These are phyloP conservation scores for Dalbergia cultrata DNA, from an alignment of 306 rosid genomes.

Conservation along the genomic window DNA sequence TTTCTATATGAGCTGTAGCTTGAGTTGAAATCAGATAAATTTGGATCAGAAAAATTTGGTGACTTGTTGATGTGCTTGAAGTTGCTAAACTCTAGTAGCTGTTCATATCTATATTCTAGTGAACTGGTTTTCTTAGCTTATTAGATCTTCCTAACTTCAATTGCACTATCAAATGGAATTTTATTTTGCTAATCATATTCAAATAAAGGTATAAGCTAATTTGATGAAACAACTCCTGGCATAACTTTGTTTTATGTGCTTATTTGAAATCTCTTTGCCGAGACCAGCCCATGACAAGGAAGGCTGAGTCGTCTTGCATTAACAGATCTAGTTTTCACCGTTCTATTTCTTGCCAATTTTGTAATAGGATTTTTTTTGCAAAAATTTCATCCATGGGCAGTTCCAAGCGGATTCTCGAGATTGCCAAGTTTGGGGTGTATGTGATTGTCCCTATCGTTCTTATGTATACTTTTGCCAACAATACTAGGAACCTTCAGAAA, in stretches of 20 bases:
- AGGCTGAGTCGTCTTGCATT: too few relatives aligned
- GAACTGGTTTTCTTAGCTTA: not conserved
- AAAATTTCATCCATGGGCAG: conserved; percentile 76
- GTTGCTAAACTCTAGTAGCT: not conserved
- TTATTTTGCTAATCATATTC: not conserved
- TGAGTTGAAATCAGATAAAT: not conserved
- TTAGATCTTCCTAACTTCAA: conserved; percentile 16
- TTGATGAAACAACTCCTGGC: not conserved
- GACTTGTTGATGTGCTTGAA: not conserved
- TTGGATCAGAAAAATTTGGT: not conserved
- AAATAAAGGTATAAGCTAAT: conserved; percentile 29
- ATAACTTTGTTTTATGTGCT: conserved; percentile 20
- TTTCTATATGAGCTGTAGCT: not conserved
- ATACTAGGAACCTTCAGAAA: conserved; percentile 67
- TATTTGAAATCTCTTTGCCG: too few relatives aligned
- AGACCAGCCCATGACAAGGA: too few relatives aligned
- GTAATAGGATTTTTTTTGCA: not conserved
- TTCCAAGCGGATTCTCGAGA: conserved; percentile 80
- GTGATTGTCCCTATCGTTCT: conserved; percentile 77
- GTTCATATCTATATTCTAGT: not conserved
- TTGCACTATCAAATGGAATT: conserved; percentile 17
- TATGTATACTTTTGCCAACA: conserved; percentile 80
- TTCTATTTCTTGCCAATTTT: not conserved
- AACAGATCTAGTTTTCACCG: too few relatives aligned
- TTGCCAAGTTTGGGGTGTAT: conserved; percentile 88